Conservation (phyloP, 441 rosid genomes). For the Manihot esculenta region DNA sequence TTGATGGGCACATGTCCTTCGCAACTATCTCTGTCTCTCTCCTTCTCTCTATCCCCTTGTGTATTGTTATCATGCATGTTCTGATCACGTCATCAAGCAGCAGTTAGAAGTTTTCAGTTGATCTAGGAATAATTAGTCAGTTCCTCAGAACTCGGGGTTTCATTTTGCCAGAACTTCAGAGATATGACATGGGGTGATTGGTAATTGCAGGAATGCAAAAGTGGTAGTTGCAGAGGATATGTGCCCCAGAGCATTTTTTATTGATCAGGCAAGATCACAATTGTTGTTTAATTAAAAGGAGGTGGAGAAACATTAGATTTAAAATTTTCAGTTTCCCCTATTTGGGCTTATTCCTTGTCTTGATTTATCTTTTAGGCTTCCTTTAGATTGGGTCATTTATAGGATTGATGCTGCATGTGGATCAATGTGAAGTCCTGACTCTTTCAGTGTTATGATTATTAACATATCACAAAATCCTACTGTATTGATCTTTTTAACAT, state of each 20-base stretch:
- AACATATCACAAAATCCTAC: not conserved
- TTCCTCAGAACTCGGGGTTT: constrained; percentile 45
- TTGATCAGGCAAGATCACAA: constrained; percentile 62
- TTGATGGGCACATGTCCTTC: constrained; percentile 37
- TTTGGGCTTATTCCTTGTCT: constrained; percentile 19
- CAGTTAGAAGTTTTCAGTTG: constrained; percentile 26
- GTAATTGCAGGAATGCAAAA: constrained; percentile 68
- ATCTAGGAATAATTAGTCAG: constrained; percentile 34
- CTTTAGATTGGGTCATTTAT: constrained; percentile 17
- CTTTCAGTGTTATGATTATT: not conserved
- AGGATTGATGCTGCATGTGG: constrained; percentile 6
- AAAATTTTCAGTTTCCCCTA: constrained; percentile 18
- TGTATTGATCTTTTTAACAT: constrained; percentile 8
- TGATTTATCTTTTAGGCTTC: constrained; percentile 17
- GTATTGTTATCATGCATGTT: constrained; percentile 29
- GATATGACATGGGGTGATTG: constrained; percentile 69
- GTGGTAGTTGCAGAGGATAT: constrained; percentile 56
- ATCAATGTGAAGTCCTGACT: not conserved
- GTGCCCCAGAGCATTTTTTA: constrained; percentile 58
- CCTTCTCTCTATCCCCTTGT: constrained; percentile 1
- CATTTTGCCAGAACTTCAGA: constrained; percentile 31
- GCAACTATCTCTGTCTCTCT: constrained; percentile 29
- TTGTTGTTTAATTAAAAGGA: constrained; percentile 31
- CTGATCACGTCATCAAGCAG: constrained; percentile 42
- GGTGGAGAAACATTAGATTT: not conserved